Base-by-base conservation (phyloP, 768 basidiomycete species). In the Phylloporus sp. region DNA sequence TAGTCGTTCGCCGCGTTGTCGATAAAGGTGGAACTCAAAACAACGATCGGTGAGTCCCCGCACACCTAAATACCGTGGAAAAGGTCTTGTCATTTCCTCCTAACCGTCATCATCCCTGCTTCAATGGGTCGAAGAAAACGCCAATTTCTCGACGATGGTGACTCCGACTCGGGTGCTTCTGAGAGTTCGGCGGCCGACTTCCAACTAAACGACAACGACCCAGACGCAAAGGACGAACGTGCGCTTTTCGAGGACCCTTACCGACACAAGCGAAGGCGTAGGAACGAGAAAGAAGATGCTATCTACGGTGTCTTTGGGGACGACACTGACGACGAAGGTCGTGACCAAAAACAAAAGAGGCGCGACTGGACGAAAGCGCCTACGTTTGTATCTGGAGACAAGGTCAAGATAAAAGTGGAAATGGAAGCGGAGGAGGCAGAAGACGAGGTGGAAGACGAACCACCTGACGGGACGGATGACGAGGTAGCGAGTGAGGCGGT, bases 101-200 rank as follows among this genome's bases (percentile, higher is more conserved):
- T 23, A 14, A 15, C 24, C 28, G 38, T 41, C 18, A 38, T 38
- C 17, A 29, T 38, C 37, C 35, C 41, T 28, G 15, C 50, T 48
- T 33, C n/a, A n/a, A 91, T 91, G 89, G 79, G 80, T 44, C 80
- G 87, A 44, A 74, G 86, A 52, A 91, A 90, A 63, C 80, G 87
- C 47, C 72, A 81, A 33, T 70, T 89, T 31, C 78, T 89, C 34
- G 87, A 89, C 44, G 84, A 82, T 34, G 80, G 68, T 48, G 78
- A 86, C 63, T 82, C 82, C 0, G 84, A 88, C 63, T 85, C 87
- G 7, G 82, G 84, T 61, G 83, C 85, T 10, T 82, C 81, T 38
- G 69, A 71, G 21, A 77, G 64, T 34, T 84, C 82, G 11, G 77
- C 74, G 31, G 74, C 77, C 13, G 72, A 69, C 17, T 76, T 75